Evolutionary conservation across 257 asterid species (phyloP), one percentile per base, ranked within the genome.

Genomic region (Coffea canephora): DNA sequence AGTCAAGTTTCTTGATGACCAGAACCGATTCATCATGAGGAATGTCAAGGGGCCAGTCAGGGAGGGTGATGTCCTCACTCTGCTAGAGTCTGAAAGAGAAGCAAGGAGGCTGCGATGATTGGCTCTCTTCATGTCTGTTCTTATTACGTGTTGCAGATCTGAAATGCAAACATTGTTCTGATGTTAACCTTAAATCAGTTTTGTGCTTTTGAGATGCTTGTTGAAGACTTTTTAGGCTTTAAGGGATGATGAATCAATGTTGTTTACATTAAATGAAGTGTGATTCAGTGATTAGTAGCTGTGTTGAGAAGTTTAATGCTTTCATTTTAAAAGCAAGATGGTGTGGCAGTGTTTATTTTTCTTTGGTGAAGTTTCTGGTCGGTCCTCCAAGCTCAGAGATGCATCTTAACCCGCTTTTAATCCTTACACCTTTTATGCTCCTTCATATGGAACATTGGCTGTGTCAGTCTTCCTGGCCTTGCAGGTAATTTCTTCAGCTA

Each of bases 11-110:
- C 66, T 85, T 61, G 86, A 79, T 5, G 84, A 85, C 50, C 88
- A 79, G 16, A 85, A 82, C 61, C 61, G 82, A 36, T 82, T 82
- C 52, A 82, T 85, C 78, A 82, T 79, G 86, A 85, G 86, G 69
- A 85, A 85, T 34, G 88, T 82, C 10, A 85, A 85, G 84, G 84
- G 88, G 73, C 86, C 88, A 45, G 84, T 79, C 62, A 73, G 82
- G 65, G 88, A 85, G 80, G 86, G 84, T 11, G 88, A 85, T 79
- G 49, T 82, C 25, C 88, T 85, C 14, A 82, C 88, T 0, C 64
- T 85, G 65, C 79, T 85, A 12, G 88, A 82, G 78, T 85, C 86
- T 8, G 86, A 85, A 80, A 85, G 88, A 43, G 88, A 85, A 43
- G 84, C 88, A 7, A 79, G 86, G 79, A 79, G 88, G 74, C 46